Conservation (phyloP, 345 rosid genomes). For the Excoecaria cochinchinensis region DNA sequence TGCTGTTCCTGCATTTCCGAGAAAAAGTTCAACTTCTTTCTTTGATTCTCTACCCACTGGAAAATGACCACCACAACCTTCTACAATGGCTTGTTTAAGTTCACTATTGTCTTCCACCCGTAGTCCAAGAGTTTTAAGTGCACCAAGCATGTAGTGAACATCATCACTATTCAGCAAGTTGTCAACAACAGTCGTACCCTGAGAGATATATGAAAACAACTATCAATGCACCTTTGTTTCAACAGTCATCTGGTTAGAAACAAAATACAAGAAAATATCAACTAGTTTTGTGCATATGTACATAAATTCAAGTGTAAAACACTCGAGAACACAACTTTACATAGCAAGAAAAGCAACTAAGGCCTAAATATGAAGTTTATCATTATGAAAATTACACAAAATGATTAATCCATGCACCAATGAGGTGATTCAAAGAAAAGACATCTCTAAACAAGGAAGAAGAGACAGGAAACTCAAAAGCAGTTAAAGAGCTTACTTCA, state of each 20-base stretch:
- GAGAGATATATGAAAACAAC: constrained; percentile 10
- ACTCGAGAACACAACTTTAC: background rate
- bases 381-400: background rate
- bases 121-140: constrained; percentile 71
- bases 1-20: constrained; percentile 96
- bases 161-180: constrained; percentile 90
- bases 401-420: background rate
- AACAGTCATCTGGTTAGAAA: background rate
- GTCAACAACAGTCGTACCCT: constrained; percentile 93
- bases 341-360: background rate
- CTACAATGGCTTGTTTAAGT: constrained; percentile 57
- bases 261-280: background rate
- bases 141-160: constrained; percentile 84
- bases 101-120: constrained; percentile 55
- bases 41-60: constrained; percentile 57
- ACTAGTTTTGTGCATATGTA: background rate
- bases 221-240: background rate
- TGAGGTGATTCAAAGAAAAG: background rate
- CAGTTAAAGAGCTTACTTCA: background rate
- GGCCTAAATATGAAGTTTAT: background rate
- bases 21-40: constrained; percentile 70
- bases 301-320: background rate
- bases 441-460: background rate
- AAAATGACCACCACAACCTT: constrained; percentile 85
- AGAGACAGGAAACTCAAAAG: background rate